Conservation (phyloP, 164 flowering plant genomes). For the Tinospora cordifolia region DNA sequence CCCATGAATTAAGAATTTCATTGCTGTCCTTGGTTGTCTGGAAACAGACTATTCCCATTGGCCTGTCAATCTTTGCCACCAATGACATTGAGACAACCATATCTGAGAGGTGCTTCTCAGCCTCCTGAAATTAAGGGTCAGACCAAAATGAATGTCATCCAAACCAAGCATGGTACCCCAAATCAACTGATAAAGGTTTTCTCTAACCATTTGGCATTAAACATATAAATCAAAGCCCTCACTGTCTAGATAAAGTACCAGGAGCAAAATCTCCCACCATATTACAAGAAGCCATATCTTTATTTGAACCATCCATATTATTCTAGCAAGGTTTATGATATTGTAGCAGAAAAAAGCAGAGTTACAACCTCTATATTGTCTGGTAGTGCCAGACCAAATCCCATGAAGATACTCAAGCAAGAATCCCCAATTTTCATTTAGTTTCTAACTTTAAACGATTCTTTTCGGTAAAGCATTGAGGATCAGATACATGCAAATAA, state of each 20-base stretch:
- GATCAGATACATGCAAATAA: background rate
- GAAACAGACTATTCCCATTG: constrained; percentile 67
- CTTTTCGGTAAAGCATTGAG: background rate
- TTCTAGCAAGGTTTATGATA: background rate
- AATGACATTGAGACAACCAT: constrained; percentile 89
- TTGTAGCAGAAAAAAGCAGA: background rate
- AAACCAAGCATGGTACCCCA: background rate
- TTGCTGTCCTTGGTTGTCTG: constrained; percentile 80
- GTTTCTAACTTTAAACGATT: background rate
- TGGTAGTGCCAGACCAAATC: background rate
- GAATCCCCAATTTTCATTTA: background rate
- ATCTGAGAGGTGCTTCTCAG: constrained; percentile 88
- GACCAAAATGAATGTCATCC: background rate
- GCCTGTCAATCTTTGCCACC: constrained; percentile 87
- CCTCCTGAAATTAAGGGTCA: constrained; percentile 43
- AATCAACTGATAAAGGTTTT: too few relatives aligned
- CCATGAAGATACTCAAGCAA: background rate
- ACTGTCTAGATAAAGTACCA: too few relatives aligned
- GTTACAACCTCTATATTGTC: background rate
- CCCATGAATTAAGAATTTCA: constrained; percentile 86
- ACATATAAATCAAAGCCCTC: too few relatives aligned
- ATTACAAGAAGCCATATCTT: too few relatives aligned
- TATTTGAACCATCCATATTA: too few relatives aligned
- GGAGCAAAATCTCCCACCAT: too few relatives aligned
- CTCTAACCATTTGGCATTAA: too few relatives aligned